Percentiles rank a stretch among this genome's conserved stretches.
phyloP scores from a whole-genome alignment of 2,329 filamentous ascomycete species.

The Phyllosticta citriasiana region DNA sequence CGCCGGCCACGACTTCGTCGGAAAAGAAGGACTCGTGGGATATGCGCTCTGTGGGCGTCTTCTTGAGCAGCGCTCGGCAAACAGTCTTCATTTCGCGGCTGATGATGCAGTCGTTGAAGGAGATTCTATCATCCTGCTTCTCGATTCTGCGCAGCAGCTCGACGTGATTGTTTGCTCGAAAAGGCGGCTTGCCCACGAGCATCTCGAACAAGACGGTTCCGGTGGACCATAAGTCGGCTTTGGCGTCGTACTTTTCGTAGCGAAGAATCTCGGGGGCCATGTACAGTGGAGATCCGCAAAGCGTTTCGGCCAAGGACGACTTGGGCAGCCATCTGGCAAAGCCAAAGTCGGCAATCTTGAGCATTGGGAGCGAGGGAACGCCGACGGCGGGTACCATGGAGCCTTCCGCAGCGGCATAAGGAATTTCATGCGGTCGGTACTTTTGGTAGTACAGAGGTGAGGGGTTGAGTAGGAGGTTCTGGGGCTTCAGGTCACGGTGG shows the following conservation, averaged over 20 bases:
- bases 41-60: conserved; percentile 74
- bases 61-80: conserved; percentile 72
- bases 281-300: conserved; percentile 93
- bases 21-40: conserved; percentile 79
- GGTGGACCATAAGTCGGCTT: conserved; percentile 95
- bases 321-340: conserved; percentile 87
- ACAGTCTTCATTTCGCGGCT: conserved; percentile 70
- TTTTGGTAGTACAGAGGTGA: conserved; percentile 60
- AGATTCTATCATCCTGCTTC: conserved; percentile 73
- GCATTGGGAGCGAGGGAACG: conserved; percentile 77
- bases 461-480: conserved; percentile 86
- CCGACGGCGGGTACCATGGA: conserved; percentile 74
- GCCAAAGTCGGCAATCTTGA: conserved; percentile 98
- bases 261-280: conserved; percentile 97
- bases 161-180: conserved; percentile 87
- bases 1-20: conserved; percentile 59
- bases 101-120: conserved; percentile 61
- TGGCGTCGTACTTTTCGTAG: conserved; percentile 95
- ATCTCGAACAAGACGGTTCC: conserved; percentile 95
- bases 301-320: conserved; percentile 85
- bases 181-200: conserved; percentile 82
- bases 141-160: conserved; percentile 90
- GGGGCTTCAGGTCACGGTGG: conserved; percentile 94
- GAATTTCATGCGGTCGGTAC: conserved; percentile 47
- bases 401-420: conserved; percentile 70